Evolutionary conservation across 208 protist species (phyloP).

Genomic region (Borovskyia barvae): DNA sequence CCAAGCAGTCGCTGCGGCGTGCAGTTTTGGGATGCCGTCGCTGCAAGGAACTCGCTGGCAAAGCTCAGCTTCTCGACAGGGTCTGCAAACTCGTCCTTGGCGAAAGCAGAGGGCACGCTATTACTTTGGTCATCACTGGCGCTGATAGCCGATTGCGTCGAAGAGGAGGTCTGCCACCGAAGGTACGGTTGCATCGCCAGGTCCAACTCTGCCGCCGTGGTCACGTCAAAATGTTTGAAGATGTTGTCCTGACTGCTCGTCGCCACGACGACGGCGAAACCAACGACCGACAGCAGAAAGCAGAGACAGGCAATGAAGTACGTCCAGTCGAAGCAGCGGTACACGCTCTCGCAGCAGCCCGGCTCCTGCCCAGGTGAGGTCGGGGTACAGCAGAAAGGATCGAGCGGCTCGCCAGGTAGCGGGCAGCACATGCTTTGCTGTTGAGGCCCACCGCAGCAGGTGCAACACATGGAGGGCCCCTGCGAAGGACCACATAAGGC

Average conservation of each 20-base stretch:
- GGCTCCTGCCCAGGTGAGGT: conserved; percentile 18
- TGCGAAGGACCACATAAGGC: conserved; percentile 20
- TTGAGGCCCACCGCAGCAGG: conserved; percentile 2
- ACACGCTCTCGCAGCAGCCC: conserved; percentile 39
- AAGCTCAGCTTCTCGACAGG: too few species aligned
- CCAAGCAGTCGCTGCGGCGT: conserved; percentile 33
- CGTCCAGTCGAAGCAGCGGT: conserved; percentile 66
- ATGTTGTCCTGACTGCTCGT: conserved; percentile 49
- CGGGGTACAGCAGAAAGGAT: conserved; percentile 62
- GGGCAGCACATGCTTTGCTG: conserved; percentile 22
- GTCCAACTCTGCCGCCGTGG: conserved; percentile 34
- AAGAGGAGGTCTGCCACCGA: conserved; percentile 1
- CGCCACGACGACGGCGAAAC: conserved; percentile 48
- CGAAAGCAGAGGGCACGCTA: too few species aligned
- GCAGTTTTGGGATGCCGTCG: conserved; percentile 17
- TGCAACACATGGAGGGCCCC: background rate
- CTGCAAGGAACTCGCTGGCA: too few species aligned
- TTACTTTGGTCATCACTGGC: background rate
- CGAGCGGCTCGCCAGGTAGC: conserved; percentile 39
- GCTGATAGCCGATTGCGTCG: too few species aligned
- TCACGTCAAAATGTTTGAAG: conserved; percentile 44
- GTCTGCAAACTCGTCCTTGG: too few species aligned
- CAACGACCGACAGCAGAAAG: conserved; percentile 43
- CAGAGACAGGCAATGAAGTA: conserved; percentile 56
- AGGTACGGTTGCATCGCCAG: conserved; percentile 36